Evolutionary conservation across 495 filamentous ascomycete species (phyloP).

Genomic region (Pseudomonodictys pantanalensis): DNA sequence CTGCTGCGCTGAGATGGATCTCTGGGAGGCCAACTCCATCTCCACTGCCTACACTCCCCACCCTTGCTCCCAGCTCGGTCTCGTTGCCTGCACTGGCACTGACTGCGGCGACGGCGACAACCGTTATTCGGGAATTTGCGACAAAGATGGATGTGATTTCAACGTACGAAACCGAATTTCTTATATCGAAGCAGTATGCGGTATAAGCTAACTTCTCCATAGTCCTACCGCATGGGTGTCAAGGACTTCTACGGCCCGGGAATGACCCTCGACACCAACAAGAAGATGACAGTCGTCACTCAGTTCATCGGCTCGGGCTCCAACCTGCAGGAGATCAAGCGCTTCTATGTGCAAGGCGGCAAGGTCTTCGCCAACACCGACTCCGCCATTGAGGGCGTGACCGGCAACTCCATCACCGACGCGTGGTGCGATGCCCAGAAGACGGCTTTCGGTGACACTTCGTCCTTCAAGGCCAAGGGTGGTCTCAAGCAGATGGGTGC

Average conservation of each 20-base stretch:
- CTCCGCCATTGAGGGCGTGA: conserved; percentile 52
- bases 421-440: conserved; percentile 63
- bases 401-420: conserved; percentile 57
- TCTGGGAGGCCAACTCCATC: conserved; percentile 39
- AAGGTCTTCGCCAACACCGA: conserved; percentile 58
- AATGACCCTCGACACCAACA: conserved; percentile 58
- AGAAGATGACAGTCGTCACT: conserved; percentile 64
- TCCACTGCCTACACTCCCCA: conserved; percentile 43
- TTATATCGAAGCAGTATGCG: not conserved
- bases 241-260: conserved; percentile 56
- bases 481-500: conserved; percentile 58
- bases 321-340: conserved; percentile 53
- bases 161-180: conserved; percentile 50
- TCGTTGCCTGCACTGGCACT: conserved; percentile 28
- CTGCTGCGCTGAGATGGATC: conserved; percentile 38
- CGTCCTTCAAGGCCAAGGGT: conserved; percentile 58
- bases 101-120: conserved; percentile 42
- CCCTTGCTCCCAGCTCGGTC: conserved; percentile 32
- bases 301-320: conserved; percentile 60
- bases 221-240: conserved; percentile 53
- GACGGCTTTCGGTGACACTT: conserved; percentile 58
- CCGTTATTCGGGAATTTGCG: conserved; percentile 55
- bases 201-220: not conserved
- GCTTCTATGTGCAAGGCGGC: conserved; percentile 60
- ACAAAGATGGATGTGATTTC: conserved; percentile 64